Conservation (phyloP, 2,329 filamentous ascomycete species). For the Fonsecaea multimorphosa region DNA sequence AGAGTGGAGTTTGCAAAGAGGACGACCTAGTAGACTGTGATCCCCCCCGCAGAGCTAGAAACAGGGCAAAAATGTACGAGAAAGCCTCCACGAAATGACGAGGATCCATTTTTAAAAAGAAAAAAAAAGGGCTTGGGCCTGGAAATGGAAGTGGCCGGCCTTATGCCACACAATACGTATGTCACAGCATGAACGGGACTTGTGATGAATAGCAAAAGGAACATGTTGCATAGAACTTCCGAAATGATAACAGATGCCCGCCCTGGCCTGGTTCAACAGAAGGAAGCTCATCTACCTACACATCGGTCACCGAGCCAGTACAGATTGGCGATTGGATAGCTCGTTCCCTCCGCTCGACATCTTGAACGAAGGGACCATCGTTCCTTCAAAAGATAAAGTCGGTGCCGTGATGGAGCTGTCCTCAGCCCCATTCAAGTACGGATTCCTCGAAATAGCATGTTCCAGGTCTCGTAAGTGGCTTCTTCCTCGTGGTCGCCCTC, state of each 20-base stretch:
- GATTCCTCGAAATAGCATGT: not conserved
- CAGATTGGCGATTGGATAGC: not conserved
- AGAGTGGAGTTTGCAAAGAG: constrained; percentile 61
- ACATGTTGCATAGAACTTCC: not conserved
- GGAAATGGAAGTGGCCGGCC: not conserved
- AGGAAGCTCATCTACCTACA: not conserved
- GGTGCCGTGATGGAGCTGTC: not conserved
- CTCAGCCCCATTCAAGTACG: not conserved
- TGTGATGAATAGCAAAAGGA: constrained; percentile 2
- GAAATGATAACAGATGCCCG: not conserved
- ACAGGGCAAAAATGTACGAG: not conserved
- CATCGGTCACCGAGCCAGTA: not conserved
- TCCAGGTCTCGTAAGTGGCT: not conserved
- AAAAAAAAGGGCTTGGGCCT: too few relatives aligned
- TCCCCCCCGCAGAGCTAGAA: not conserved
- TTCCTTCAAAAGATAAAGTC: not conserved
- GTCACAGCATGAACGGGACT: not conserved
- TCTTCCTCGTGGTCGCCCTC: not conserved
- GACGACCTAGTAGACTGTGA: constrained; percentile 26
- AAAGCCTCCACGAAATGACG: not conserved
- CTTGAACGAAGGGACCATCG: not conserved
- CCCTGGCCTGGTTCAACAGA: not conserved
- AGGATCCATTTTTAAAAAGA: not conserved
- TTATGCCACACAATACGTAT: not conserved
- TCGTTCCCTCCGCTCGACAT: not conserved